Evolutionary conservation across 2,329 filamentous ascomycete genomes (phyloP).

Genomic region (Alternaria brassicae): DNA sequence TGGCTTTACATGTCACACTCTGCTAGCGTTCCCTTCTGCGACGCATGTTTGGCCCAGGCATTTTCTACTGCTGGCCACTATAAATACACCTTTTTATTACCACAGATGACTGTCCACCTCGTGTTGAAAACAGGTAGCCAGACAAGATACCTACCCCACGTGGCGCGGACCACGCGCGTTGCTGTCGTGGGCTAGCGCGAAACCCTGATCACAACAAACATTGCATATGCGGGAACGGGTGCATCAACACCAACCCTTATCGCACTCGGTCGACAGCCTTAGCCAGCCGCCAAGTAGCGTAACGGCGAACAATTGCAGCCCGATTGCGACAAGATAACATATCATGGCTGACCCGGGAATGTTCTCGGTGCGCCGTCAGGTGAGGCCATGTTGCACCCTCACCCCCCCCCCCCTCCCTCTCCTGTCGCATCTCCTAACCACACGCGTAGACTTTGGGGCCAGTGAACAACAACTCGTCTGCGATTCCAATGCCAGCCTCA

Average conservation of each 20-base stretch:
- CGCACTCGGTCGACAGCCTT: slow-evolving; percentile 4
- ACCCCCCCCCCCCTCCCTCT: slow-evolving; percentile 21
- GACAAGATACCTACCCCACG: slow-evolving; percentile 11
- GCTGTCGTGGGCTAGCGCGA: slow-evolving; percentile 34
- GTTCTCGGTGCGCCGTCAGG: slow-evolving; percentile 93
- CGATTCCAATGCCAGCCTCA: slow-evolving; percentile 88
- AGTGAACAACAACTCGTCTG: slow-evolving; percentile 77
- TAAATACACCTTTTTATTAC: slow-evolving; percentile 5
- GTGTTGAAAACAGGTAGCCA: not conserved
- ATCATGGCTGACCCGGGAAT: slow-evolving; percentile 62
- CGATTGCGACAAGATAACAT: slow-evolving; percentile 13
- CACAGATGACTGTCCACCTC: not conserved
- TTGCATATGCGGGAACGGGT: slow-evolving; percentile 16
- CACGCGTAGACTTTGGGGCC: slow-evolving; percentile 77
- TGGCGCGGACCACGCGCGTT: slow-evolving; percentile 22
- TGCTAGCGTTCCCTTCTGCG: slow-evolving; percentile 29
- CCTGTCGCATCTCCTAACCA: slow-evolving; percentile 22
- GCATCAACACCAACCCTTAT: slow-evolving; percentile 28
- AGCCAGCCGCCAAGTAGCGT: not conserved
- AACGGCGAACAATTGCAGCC: slow-evolving; percentile 1
- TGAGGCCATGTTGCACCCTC: slow-evolving; percentile 57
- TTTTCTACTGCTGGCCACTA: slow-evolving; percentile 15
- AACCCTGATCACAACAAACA: slow-evolving; percentile 42
- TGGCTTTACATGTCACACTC: slow-evolving; percentile 15
- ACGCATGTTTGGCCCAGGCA: slow-evolving; percentile 27